Evolutionary conservation across 2,329 filamentous ascomycete species (phyloP).

Genomic region (Rhynchosporium graminicola): DNA sequence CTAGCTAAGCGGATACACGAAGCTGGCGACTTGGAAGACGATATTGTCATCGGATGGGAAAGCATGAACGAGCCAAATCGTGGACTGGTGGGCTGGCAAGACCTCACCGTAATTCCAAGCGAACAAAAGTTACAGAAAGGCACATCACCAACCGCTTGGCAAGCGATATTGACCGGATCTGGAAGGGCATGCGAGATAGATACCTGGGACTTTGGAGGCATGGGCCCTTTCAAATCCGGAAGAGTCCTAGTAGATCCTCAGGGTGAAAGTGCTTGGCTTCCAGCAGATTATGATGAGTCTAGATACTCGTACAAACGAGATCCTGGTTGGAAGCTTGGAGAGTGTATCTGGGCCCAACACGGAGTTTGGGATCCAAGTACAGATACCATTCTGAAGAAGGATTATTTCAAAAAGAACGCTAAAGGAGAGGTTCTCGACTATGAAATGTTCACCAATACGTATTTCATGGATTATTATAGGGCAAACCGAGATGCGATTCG

Average conservation of each 20-base stretch:
- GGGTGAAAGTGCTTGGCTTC: conserved; percentile 82
- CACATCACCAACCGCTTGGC: conserved; percentile 91
- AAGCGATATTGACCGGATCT: conserved; percentile 88
- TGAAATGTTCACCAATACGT: conserved; percentile 84
- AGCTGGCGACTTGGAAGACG: conserved; percentile 82
- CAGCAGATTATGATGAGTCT: conserved; percentile 78
- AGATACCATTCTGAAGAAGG: conserved; percentile 75
- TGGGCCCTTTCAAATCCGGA: conserved; percentile 90
- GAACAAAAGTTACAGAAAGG: conserved; percentile 92
- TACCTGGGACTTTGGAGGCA: conserved; percentile 89
- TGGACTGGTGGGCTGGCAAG: conserved; percentile 80
- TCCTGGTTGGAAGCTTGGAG: conserved; percentile 85
- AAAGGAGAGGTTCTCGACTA: conserved; percentile 77
- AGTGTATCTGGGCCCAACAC: conserved; percentile 96
- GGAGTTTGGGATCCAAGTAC: conserved; percentile 86
- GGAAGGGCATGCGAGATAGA: conserved; percentile 88
- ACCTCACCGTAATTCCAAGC: conserved; percentile 77
- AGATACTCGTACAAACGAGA: conserved; percentile 90
- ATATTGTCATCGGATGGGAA: conserved; percentile 93
- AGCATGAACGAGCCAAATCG: conserved; percentile 93
- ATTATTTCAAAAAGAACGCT: conserved; percentile 85
- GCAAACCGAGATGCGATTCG: conserved; percentile 75
- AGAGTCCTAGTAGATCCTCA: conserved; percentile 82
- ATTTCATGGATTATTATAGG: conserved; percentile 86
- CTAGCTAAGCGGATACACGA: conserved; percentile 84